Evolutionary conservation across 257 asterid species (phyloP), one percentile per base, ranked within the genome.

Genomic region (Fraxinus americana): DNA sequence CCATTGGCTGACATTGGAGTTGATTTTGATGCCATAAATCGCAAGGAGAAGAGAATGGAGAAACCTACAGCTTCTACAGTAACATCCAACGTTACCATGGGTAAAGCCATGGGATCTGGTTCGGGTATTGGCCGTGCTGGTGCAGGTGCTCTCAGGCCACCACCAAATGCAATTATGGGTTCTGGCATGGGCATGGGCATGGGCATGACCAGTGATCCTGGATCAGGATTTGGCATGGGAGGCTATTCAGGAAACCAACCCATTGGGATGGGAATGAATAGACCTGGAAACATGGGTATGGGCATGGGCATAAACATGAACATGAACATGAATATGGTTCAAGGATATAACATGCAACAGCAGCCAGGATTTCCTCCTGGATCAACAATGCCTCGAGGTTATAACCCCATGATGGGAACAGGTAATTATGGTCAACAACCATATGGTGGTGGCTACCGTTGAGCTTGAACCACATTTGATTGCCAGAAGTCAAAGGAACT

Each of bases 31-130:
- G 93, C 97, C 68, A 89, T 96, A 78, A 96, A 96, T 74, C 97
- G 98, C 66, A 92, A 82, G 90, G 99, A 96, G 84, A 96, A 92
- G 88, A 89, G 98, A 84, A 89, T 96, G 97, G 99, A 93, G 76
- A 93, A 93, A 81, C 97, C 97, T 74, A 80, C 92, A 4, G 80
- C 91, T 19, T 41, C 91, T 69, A 63, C 92, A 5, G 88, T 77
- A 52, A 86, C 91, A 54, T 93, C 99, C 19, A 96, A 91, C 6
- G 67, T 93, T 41, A 89, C 85, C 72, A 93, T 96, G 98, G 99
- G 99, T 72, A 92, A 93, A 87, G 98, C 98, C 61, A 96, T 96
- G 99, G 99, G 99, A 71, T 87, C 93, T 21, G 98, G 99, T 82
- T 88, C 98, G 72, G 99, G 99, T 45, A 77, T 92, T 54, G 99